Evolutionary conservation across 1,284 basidiomycete genomes (phyloP).

Genomic region (Cryptococcus sp.): DNA sequence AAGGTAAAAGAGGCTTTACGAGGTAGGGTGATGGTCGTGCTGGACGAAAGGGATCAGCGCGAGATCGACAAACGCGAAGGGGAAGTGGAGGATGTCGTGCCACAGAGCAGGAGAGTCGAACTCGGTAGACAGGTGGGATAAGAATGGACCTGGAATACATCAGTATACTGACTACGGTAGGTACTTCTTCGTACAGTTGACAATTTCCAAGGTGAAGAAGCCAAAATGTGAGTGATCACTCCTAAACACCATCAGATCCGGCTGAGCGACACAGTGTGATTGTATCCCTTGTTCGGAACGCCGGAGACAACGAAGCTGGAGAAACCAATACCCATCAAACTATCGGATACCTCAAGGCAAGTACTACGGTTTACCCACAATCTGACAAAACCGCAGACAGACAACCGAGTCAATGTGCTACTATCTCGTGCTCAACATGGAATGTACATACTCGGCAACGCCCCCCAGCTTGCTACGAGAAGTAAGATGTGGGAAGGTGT

Average conservation of each 20-base stretch:
- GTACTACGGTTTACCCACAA: constrained; percentile 1
- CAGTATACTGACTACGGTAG: neutral
- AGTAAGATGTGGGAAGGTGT: constrained; percentile 58
- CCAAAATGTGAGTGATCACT: constrained; percentile 9
- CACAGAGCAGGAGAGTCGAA: constrained; percentile 51
- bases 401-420: constrained; percentile 55
- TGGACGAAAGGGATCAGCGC: constrained; percentile 65
- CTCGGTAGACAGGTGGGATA: constrained; percentile 52
- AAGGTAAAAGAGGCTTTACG: constrained; percentile 55
- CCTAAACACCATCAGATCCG: constrained; percentile 35
- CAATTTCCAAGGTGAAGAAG: constrained; percentile 59
- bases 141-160: constrained; percentile 42
- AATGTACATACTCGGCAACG: constrained; percentile 66
- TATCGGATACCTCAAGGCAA: constrained; percentile 68
- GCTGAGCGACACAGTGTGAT: constrained; percentile 14
- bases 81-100: neutral
- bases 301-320: constrained; percentile 16
- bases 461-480: constrained; percentile 26
- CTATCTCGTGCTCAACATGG: constrained; percentile 67
- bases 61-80: constrained; percentile 48
- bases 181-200: neutral
- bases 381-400: constrained; percentile 11
- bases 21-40: constrained; percentile 55
- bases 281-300: constrained; percentile 20
- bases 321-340: constrained; percentile 23